Percentiles rank a stretch among this genome's conserved stretches.
Conservation (phyloP, 2,329 filamentous ascomycete species). For the Claviceps pazoutovae region DNA sequence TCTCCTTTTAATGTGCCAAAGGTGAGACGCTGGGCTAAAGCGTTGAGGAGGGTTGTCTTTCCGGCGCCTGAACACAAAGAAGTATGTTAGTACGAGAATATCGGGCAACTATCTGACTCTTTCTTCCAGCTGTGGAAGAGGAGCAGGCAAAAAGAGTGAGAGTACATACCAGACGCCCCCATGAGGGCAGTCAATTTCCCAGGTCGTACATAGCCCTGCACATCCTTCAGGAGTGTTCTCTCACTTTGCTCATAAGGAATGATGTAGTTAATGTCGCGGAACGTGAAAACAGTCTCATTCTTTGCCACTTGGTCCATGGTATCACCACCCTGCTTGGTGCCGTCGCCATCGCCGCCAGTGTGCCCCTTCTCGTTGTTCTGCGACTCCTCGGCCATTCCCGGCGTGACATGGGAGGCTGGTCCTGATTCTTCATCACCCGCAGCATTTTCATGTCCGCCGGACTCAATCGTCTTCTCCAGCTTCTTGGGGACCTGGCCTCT, state of each 20-base stretch:
- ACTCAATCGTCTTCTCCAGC: constrained; percentile 43
- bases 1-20: constrained; percentile 66
- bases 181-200: constrained; percentile 70
- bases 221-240: constrained; percentile 58
- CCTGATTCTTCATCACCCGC: constrained; percentile 36
- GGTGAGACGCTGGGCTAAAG: constrained; percentile 59
- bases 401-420: constrained; percentile 32
- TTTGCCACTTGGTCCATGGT: constrained; percentile 37
- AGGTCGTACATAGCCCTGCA: constrained; percentile 75
- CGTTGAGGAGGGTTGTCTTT: constrained; percentile 63
- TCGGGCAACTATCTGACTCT: no score
- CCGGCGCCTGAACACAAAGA: constrained; percentile 28
- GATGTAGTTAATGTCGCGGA: constrained; percentile 35
- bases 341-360: constrained; percentile 12
- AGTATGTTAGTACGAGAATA: neutral
- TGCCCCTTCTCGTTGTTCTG: constrained; percentile 5
- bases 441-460: constrained; percentile 28
- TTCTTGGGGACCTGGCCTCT: constrained; percentile 46
- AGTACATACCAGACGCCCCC: constrained; percentile 36
- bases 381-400: constrained; percentile 39
- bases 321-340: constrained; percentile 9
- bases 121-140: no score
- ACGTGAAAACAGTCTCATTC: constrained; percentile 46
- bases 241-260: constrained; percentile 44
- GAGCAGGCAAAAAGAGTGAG: neutral